Base-by-base conservation (phyloP, 1,139 yeast species). In the Taphrina deformans region DNA sequence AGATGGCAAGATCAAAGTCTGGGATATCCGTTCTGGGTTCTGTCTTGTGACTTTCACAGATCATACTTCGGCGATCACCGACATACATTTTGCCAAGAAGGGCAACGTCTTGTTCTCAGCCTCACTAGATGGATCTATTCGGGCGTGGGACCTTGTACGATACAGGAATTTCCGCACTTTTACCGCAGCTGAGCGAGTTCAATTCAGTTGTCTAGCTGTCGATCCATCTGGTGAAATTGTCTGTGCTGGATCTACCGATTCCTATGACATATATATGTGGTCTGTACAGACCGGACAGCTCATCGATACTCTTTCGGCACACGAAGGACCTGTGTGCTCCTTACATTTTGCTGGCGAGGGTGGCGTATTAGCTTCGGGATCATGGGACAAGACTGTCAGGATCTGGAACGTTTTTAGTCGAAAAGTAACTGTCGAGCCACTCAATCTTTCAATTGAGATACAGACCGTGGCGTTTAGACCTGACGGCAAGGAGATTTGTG, bases 221-320 rank as follows among this genome's bases (percentile, higher is more conserved):
- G 99, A 93, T 74, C 97, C 98, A 33, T 88, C 96, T 75, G 99
- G 98, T 29, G 99, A 95, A 76, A 86, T 95, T 63, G 93, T 95
- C 6, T 92, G 95, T 73, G 99, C 98, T 1, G 97, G 98, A 1
- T 89, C 97, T 3, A 81, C 87, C 61, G 97, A 92, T 73, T 88
- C 87, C 68, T 93, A 86, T 76, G 97, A 89, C 69, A 88, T 93
- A 65, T 92, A 88, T 73, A 89, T 93, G 45, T 93, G 99, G 99
- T 90, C 97, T 10, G 97, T 95, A 0, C 99, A 93, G 78, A 92
- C 97, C 0, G 88, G 96, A 0, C 97, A 92, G 75, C 79, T 93
- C 59, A 80, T 93, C 65, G 99, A 95, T 73, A 83, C 89, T 24
- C 80, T 93, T 60, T 80, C 93, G 3, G 99, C 98, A 4, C 99